Percentiles rank a stretch among this genome's conserved stretches.
phyloP scores from a whole-genome alignment of 805 yeast species.

The Wickerhamiella azyma region DNA sequence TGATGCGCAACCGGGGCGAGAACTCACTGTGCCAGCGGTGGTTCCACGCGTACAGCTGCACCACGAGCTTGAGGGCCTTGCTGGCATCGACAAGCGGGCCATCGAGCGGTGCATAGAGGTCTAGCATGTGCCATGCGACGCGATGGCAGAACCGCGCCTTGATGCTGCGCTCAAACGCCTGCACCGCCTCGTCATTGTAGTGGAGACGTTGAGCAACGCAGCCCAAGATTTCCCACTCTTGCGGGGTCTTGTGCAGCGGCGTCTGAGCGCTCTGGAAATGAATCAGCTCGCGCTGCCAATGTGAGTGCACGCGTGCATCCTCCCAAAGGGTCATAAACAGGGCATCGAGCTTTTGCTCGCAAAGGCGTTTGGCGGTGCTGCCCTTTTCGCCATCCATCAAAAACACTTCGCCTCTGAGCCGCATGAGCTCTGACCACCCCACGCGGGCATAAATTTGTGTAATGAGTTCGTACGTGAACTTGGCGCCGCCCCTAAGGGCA shows the following conservation, averaged over 20 bases:
- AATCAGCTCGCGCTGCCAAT: slow-evolving; percentile 85
- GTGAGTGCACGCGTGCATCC: slow-evolving; percentile 56
- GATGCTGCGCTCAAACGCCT: slow-evolving; percentile 66
- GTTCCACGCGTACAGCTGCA: slow-evolving; percentile 87
- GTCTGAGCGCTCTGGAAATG: slow-evolving; percentile 83
- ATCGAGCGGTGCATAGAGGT: slow-evolving; percentile 37
- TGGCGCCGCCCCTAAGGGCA: slow-evolving; percentile 38
- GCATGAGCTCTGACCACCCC: slow-evolving; percentile 75
- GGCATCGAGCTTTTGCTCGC: slow-evolving; percentile 72
- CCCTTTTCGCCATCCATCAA: slow-evolving; percentile 57
- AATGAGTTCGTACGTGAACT: slow-evolving; percentile 52
- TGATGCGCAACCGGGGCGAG: slow-evolving; percentile 50
- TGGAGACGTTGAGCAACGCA: slow-evolving; percentile 71
- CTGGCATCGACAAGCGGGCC: slow-evolving; percentile 19
- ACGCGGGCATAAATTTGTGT: slow-evolving; percentile 50
- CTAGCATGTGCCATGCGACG: slow-evolving; percentile 60
- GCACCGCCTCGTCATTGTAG: slow-evolving; percentile 70
- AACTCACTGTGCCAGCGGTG: slow-evolving; percentile 96
- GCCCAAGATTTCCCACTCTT: slow-evolving; percentile 91
- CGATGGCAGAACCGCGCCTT: slow-evolving; percentile 65
- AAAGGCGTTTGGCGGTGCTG: slow-evolving; percentile 37
- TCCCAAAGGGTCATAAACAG: slow-evolving; percentile 58
- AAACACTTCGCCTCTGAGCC: slow-evolving; percentile 55
- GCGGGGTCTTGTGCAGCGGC: slow-evolving; percentile 58
- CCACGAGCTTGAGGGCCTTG: slow-evolving; percentile 50